Evolutionary conservation across 768 basidiomycete genomes (phyloP), one percentile per base, ranked within the genome.

Genomic region (Trametes elegans): DNA sequence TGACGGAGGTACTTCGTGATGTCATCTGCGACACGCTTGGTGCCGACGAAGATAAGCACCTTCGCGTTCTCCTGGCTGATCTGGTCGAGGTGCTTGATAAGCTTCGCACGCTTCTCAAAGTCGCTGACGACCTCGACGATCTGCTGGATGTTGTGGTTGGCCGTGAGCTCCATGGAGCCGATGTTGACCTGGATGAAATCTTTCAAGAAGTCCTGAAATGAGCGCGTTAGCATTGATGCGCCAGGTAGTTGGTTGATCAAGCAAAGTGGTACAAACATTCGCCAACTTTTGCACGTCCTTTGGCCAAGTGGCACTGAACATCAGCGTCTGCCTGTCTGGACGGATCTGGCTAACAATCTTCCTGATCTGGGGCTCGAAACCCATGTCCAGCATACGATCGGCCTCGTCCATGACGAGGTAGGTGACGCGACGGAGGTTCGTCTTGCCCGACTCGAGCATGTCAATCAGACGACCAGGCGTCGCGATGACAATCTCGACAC

Each of bases 361-460:
- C 68, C 95, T 82, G 69, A 99, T 98, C 71, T 99, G 97, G 49
- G 97, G 97, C 75, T 99, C 97, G 76, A 99, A 99, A 79, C 97
- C 97, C 97, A 99, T 99, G 78, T 99, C 97, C 60, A 99, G 82
- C 97, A 99, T 99, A 67, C 97, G 92, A 77, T 99, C 97, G 40
- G 97, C 97, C 73, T 99, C 97, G 67, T 99, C 97, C 86, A 99
- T 91, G 68, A 99, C 97, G 35, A 99, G 81, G 73, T 98, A 99
- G 19, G 97, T 99, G 53, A 99, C 80, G 36, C 97, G 87, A 53
- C 90, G 90, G 49, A 99, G 82, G 72, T 98, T 98, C 19, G 95
- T 98, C 76, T 97, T 97, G 68, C 90, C 87, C 1, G 83, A 84
- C 76, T 99, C 97, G 24, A 99, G 82, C 97, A 99, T 98, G 69